phyloP scores from a whole-genome alignment of 2,329 filamentous ascomycete species.

The Pseudopyricularia javanii region DNA sequence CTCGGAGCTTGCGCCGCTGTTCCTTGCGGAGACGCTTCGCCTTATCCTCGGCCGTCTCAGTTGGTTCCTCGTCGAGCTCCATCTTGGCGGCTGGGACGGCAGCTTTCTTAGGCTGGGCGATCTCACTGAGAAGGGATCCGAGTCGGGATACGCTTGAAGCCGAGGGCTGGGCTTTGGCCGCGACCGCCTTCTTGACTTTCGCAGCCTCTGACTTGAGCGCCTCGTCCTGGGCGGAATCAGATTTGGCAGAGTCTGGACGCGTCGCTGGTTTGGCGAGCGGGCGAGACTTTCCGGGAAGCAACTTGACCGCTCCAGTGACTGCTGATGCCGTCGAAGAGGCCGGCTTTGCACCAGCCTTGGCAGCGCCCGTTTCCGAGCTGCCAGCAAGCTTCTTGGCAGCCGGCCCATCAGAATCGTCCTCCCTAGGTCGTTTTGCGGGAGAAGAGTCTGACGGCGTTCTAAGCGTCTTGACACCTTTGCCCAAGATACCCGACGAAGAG shows the following conservation, averaged over 20 bases:
- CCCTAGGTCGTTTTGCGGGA: conserved; percentile 22
- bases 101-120: conserved; percentile 37
- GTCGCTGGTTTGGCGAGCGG: conserved; percentile 25
- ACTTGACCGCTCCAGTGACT: conserved; percentile 15
- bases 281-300: conserved; percentile 36
- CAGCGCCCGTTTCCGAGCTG: conserved; percentile 6
- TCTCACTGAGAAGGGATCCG: conserved; percentile 39
- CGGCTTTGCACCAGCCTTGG: conserved; percentile 14
- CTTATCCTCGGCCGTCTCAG: conserved; percentile 57
- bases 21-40: conserved; percentile 61
- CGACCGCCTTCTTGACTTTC: conserved; percentile 12
- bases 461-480: conserved; percentile 4
- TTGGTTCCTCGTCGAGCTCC: conserved; percentile 30
- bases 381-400: conserved; percentile 24
- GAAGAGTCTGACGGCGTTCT: conserved; percentile 10
- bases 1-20: conserved; percentile 54
- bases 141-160: conserved; percentile 33
- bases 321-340: conserved; percentile 15
- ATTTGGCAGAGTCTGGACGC: conserved; percentile 18
- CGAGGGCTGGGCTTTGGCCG: conserved; percentile 17
- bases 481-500: conserved; percentile 1
- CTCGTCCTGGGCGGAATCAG: conserved; percentile 9
- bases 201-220: conserved; percentile 9
- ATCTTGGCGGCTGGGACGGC: conserved; percentile 23
- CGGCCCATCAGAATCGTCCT: conserved; percentile 24